Conservation (phyloP, 2,329 filamentous ascomycete genomes). For the Dactylella cylindrospora region DNA sequence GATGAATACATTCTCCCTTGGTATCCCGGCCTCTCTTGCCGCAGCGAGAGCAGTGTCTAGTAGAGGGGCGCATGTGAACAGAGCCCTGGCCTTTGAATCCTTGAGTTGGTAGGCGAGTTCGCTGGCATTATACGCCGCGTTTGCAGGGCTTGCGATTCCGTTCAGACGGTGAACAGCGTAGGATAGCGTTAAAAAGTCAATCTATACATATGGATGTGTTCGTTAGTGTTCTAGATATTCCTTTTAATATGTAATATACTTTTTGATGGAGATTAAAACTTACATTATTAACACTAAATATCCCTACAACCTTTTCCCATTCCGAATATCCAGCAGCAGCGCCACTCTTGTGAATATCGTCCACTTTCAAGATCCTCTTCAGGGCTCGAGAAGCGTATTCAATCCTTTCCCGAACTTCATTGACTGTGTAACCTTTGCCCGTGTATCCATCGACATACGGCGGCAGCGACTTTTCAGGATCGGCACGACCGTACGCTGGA, state of each 20-base stretch:
- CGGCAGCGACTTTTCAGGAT: slow-evolving; percentile 64
- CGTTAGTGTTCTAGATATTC: no score
- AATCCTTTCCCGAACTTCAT: slow-evolving; percentile 66
- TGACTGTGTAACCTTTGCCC: slow-evolving; percentile 65
- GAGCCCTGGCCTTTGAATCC: slow-evolving; percentile 66
- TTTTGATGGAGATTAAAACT: no score
- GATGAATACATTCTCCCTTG: slow-evolving; percentile 65
- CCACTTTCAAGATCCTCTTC: slow-evolving; percentile 70
- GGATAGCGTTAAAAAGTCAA: slow-evolving; percentile 22
- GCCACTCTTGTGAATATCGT: slow-evolving; percentile 63
- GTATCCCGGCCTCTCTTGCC: slow-evolving; percentile 64
- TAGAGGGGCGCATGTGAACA: slow-evolving; percentile 72
- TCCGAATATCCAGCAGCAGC: slow-evolving; percentile 55
- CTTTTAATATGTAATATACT: no score
- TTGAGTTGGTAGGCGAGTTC: slow-evolving; percentile 73
- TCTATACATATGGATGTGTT: no score
- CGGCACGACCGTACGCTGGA: slow-evolving; percentile 67
- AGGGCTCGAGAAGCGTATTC: slow-evolving; percentile 69
- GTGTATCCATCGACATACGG: slow-evolving; percentile 77
- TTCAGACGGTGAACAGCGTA: slow-evolving; percentile 69
- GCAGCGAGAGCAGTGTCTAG: slow-evolving; percentile 66
- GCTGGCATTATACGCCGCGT: slow-evolving; percentile 69
- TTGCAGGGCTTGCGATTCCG: slow-evolving; percentile 73
- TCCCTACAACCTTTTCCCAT: slow-evolving; percentile 76
- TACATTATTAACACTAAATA: slow-evolving; percentile 81